These are phyloP conservation scores for Serendipita sp. DNA, from an alignment of 768 basidiomycete genomes.

Conservation along the genomic window DNA sequence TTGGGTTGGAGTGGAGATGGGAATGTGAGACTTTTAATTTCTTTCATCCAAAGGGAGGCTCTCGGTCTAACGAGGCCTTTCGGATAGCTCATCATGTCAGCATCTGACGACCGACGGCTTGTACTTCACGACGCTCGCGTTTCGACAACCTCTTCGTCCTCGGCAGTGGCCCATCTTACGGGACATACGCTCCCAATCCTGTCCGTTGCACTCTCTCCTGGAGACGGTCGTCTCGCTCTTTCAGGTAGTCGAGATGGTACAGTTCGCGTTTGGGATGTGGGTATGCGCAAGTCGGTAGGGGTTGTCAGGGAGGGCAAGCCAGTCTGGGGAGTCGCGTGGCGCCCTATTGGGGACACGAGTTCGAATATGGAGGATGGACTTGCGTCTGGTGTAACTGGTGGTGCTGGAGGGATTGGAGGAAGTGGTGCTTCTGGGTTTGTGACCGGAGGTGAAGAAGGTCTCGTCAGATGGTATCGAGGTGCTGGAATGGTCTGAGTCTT, in stretches of 20 bases:
- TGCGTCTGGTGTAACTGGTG: neutral
- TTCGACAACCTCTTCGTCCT: conserved; percentile 45
- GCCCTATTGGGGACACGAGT: conserved; percentile 27
- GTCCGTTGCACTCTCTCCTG: conserved; percentile 59
- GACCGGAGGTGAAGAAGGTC: conserved; percentile 60
- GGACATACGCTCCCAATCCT: conserved; percentile 91
- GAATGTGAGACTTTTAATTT: conserved; percentile 8
- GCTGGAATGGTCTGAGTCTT: conserved; percentile 33
- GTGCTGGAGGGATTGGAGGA: conserved; percentile 11
- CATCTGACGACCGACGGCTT: conserved; percentile 85
- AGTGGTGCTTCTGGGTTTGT: conserved; percentile 53
- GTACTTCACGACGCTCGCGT: conserved; percentile 79
- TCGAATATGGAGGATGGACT: neutral
- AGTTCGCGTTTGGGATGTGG: conserved; percentile 78
- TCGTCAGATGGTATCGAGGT: conserved; percentile 62
- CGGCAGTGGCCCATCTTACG: conserved; percentile 69
- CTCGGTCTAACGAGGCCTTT: neutral
- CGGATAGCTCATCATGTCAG: conserved; percentile 64
- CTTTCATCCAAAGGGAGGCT: neutral
- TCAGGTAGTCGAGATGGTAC: conserved; percentile 81
- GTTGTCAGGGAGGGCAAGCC: conserved; percentile 66
- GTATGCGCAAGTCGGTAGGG: conserved; percentile 54
- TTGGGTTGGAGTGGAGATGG: conserved; percentile 74
- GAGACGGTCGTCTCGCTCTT: conserved; percentile 56
- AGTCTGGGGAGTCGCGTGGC: conserved; percentile 76